Evolutionary conservation across 352 stramenopile species (phyloP).

Genomic region (Globisporangium acanthophoron): DNA sequence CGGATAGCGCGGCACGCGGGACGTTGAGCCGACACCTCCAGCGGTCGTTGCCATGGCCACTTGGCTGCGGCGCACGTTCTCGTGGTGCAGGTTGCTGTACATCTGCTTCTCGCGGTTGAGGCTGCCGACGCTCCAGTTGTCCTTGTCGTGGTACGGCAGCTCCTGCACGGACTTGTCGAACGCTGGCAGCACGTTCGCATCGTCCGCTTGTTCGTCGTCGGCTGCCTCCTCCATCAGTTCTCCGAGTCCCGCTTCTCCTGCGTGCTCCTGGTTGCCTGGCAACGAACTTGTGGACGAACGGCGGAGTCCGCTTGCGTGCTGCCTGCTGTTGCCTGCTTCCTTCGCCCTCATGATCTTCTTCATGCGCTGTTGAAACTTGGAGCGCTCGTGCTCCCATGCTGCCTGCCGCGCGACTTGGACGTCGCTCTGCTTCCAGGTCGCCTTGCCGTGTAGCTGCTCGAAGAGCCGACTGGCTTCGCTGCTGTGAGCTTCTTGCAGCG

Average conservation of each 20-base stretch:
- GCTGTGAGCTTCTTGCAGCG: not conserved
- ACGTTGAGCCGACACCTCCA: no score
- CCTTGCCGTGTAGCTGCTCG: conserved; percentile 54
- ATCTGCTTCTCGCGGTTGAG: conserved; percentile 72
- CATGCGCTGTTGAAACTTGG: conserved; percentile 72
- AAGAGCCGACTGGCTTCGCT: conserved; percentile 44
- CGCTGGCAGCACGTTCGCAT: conserved; percentile 25
- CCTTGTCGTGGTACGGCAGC: conserved; percentile 66
- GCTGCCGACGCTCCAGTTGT: conserved; percentile 75
- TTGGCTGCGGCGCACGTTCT: conserved; percentile 53
- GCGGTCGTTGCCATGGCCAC: conserved; percentile 16
- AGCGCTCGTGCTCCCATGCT: conserved; percentile 58
- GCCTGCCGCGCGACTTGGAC: conserved; percentile 55
- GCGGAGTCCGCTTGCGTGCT: conserved; percentile 40
- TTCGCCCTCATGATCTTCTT: conserved; percentile 60
- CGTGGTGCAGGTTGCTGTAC: conserved; percentile 65
- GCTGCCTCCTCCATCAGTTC: not conserved
- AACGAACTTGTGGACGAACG: not conserved
- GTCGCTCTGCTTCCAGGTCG: conserved; percentile 73
- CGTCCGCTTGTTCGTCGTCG: not conserved
- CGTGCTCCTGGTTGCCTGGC: not conserved
- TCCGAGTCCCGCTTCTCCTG: not conserved
- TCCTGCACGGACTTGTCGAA: conserved; percentile 38
- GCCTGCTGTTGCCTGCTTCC: conserved; percentile 15
- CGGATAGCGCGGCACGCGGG: conserved; percentile 11